phyloP scores from a whole-genome alignment of 2,329 filamentous ascomycete species.

The Colletotrichum sp. region DNA sequence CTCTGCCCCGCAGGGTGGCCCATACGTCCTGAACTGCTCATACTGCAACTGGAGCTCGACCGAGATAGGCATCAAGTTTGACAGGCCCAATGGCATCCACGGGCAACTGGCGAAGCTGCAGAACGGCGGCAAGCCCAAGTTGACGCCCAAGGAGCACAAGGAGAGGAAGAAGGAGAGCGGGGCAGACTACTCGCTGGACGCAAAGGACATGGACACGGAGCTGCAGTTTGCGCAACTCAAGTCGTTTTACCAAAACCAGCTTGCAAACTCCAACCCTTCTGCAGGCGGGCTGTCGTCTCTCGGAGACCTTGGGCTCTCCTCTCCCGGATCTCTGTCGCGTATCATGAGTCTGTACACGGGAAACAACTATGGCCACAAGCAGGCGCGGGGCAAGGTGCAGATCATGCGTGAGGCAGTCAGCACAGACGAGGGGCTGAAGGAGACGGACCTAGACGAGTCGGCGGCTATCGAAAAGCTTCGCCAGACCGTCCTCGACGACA shows the following conservation, averaged over 20 bases:
- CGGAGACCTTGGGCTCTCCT: conserved; percentile 66
- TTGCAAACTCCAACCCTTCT: conserved; percentile 65
- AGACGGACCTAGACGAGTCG: conserved; percentile 67
- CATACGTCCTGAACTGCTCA: conserved; percentile 82
- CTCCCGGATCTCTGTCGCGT: conserved; percentile 81
- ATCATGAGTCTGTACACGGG: conserved; percentile 92
- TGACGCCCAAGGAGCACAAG: conserved; percentile 57
- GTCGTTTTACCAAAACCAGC: conserved; percentile 82
- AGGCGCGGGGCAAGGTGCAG: conserved; percentile 65
- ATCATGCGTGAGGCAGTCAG: conserved; percentile 80
- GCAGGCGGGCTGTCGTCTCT: conserved; percentile 51
- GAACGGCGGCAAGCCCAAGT: conserved; percentile 59
- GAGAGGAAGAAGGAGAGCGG: conserved; percentile 57
- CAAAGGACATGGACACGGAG: conserved; percentile 63
- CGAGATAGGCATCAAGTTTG: conserved; percentile 89
- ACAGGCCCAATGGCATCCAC: conserved; percentile 86
- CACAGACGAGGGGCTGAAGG: conserved; percentile 73
- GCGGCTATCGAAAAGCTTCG: conserved; percentile 65
- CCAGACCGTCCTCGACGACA: conserved; percentile 67
- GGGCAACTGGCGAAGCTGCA: conserved; percentile 77
- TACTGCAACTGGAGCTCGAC: conserved; percentile 94
- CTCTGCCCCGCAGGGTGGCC: conserved; percentile 43
- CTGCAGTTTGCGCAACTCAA: conserved; percentile 77
- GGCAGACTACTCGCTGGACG: conserved; percentile 45
- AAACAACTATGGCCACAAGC: conserved; percentile 67